These are phyloP conservation scores for Chenopodium suecicum DNA, from an alignment of 148 eudicot species.

Conservation along the genomic window DNA sequence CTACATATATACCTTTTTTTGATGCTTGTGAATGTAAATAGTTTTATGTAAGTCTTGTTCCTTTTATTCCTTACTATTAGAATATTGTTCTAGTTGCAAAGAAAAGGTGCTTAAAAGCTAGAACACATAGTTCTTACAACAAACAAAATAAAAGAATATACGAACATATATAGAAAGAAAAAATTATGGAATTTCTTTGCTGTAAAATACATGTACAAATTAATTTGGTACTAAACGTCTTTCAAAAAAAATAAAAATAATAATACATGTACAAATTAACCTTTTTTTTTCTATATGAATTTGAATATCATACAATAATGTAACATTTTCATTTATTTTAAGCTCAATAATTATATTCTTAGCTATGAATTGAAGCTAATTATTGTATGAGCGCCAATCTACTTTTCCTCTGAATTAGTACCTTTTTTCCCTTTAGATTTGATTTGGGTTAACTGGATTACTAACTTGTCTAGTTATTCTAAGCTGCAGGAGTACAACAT, in stretches of 20 bases:
- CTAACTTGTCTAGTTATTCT: background rate
- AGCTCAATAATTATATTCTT: background rate
- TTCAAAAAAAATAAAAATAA: too few relatives aligned
- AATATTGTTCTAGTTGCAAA: background rate
- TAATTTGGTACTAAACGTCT: too few relatives aligned
- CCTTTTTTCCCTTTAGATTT: background rate
- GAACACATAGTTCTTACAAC: too few relatives aligned
- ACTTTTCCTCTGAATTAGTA: background rate
- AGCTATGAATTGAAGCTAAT: background rate
- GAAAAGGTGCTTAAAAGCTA: background rate
- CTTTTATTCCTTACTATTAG: background rate
- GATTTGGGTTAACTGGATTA: background rate
- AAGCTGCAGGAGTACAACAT: slow-evolving; percentile 26
- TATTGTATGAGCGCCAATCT: background rate
- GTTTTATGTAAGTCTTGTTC: background rate
- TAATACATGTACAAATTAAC: too few relatives aligned
- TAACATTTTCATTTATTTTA: background rate
- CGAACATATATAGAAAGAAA: too few relatives aligned
- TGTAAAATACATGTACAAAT: too few relatives aligned
- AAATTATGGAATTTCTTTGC: too few relatives aligned
- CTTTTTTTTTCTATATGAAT: too few relatives aligned
- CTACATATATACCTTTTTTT: too few relatives aligned
- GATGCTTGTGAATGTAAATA: background rate
- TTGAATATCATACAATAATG: background rate
- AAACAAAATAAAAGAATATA: too few relatives aligned